Evolutionary conservation across 306 rosid species (phyloP).

Genomic region (Glycyrrhiza uralensis): DNA sequence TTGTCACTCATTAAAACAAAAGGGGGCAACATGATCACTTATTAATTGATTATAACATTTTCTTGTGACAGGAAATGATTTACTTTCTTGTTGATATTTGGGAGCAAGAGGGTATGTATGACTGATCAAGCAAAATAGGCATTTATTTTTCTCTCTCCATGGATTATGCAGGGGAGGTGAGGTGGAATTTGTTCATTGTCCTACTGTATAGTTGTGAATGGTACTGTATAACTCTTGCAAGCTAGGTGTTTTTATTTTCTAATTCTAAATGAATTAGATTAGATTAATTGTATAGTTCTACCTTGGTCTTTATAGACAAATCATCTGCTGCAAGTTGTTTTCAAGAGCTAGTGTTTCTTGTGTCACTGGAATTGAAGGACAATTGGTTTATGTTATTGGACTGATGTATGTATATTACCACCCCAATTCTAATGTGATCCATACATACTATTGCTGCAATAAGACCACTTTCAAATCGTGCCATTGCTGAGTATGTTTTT

Average conservation of each 20-base stretch:
- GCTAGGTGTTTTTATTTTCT: not conserved
- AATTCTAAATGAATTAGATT: not conserved
- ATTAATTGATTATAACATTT: constrained; percentile 9
- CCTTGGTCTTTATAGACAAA: not conserved
- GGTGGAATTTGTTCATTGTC: constrained; percentile 3
- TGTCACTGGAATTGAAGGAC: no score
- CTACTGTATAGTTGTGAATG: constrained; percentile 17
- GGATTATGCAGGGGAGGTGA: not conserved
- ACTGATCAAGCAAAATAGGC: constrained; percentile 39
- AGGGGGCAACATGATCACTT: not conserved
- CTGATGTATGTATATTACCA: no score
- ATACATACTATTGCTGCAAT: no score
- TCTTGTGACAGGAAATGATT: constrained; percentile 74
- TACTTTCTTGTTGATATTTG: constrained; percentile 75
- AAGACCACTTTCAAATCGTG: no score
- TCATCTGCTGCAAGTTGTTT: not conserved
- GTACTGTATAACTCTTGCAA: not conserved
- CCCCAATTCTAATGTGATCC: no score
- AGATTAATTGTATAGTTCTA: not conserved
- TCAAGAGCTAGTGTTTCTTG: not conserved
- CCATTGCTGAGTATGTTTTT: no score
- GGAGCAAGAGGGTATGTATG: constrained; percentile 86
- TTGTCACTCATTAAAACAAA: not conserved
- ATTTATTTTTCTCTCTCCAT: not conserved
- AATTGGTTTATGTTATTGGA: no score